Evolutionary conservation across 129 eudicot species (phyloP), one percentile per base, ranked within the genome.

Genomic region (Centrapalus pauciflorus): DNA sequence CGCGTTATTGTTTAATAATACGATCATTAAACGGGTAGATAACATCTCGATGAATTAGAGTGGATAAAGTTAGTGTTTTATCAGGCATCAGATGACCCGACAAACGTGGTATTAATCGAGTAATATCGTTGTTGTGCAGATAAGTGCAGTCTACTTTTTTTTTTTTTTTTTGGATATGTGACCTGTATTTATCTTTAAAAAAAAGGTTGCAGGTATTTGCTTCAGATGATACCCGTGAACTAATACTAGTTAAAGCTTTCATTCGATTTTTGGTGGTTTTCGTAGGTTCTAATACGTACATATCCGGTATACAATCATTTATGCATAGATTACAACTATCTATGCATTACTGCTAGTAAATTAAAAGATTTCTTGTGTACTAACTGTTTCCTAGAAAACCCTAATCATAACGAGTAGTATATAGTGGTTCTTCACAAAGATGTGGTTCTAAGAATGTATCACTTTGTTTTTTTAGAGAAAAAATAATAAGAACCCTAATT

Each of bases 161-260:
- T n/a, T n/a, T n/a, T n/a, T n/a, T n/a, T n/a, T 55, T 55, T 6
- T 1, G 14, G 21, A 13, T 55, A 55, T 52, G 14, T 25, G 26
- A 24, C 3, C 7, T 10, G 25, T 50, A 32, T 50, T 66, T 49
- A 29, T 52, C 61, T 4, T n/a, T n/a, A 25, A 27, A 69, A 27
- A 19, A 55, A 69, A 55, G 28, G 55, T 30, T 69, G 65, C 74
- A 69, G 14, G 19, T 21, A 14, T 25, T 49, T 61, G 14, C 3
- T 61, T 71, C 20, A 71, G 37, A 71, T 21, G 48, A 46, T 8
- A 59, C 68, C 67, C 69, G 62, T 71, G 76, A 71, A 23, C 38
- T 48, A 2, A 46, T 41, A 12, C 33, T 37, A 5, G 2, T 63
- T 1, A 21, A 35, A 41, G 26, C 43, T 14, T 57, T 26, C 35